A percentile compares a stretch with the other conserved stretches of the same genome.
phyloP scores from a whole-genome alignment of 1,284 basidiomycete species.

The Pyrrhoderma noxium region DNA sequence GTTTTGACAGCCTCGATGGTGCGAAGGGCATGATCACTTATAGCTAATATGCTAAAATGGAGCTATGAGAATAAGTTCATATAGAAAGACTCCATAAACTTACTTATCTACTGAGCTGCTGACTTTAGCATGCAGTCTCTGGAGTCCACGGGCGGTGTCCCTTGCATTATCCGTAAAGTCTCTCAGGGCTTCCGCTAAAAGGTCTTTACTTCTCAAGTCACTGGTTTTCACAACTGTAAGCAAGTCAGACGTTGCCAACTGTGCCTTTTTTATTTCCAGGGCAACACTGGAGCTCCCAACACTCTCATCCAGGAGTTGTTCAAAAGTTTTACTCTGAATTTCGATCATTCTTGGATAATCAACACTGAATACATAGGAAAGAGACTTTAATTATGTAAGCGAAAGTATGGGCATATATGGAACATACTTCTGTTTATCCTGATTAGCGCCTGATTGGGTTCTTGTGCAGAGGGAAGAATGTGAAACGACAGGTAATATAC shows the following conservation, averaged over 20 bases:
- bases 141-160: slow-evolving; percentile 47
- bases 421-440: slow-evolving; percentile 13
- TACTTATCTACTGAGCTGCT: slow-evolving; percentile 64
- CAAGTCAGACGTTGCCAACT: slow-evolving; percentile 64
- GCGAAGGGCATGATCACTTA: slow-evolving; percentile 60
- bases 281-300: slow-evolving; percentile 50
- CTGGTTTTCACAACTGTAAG: slow-evolving; percentile 53
- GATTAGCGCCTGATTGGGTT: slow-evolving; percentile 15
- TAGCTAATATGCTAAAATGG: slow-evolving; percentile 50
- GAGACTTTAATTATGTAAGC: slow-evolving; percentile 18
- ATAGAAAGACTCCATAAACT: slow-evolving; percentile 23
- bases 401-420: slow-evolving; percentile 1
- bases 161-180: slow-evolving; percentile 55
- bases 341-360: slow-evolving; percentile 55
- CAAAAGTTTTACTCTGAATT: slow-evolving; percentile 53
- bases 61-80: background rate
- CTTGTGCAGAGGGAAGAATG: slow-evolving; percentile 36
- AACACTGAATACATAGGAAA: slow-evolving; percentile 30
- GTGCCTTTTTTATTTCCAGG: slow-evolving; percentile 63
- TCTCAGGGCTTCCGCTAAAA: slow-evolving; percentile 41
- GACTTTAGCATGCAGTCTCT: slow-evolving; percentile 52
- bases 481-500: slow-evolving; percentile 52
- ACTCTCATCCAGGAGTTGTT: slow-evolving; percentile 50
- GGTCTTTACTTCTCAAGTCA: slow-evolving; percentile 49
- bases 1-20: slow-evolving; percentile 37